Evolutionary conservation across 805 yeast genomes (phyloP).

Genomic region (Metschnikowia henanensis): DNA sequence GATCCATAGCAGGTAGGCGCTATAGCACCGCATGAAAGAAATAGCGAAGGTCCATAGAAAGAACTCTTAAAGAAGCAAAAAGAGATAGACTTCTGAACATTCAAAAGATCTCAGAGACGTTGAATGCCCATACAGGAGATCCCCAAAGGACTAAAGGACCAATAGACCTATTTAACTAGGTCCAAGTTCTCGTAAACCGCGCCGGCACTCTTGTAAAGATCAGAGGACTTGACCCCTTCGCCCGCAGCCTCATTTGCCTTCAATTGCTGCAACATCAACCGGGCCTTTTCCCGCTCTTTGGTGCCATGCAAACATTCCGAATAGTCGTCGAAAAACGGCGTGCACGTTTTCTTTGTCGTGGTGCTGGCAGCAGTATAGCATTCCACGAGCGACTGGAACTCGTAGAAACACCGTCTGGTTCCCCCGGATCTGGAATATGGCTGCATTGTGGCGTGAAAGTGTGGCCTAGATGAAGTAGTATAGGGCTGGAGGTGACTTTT

Average conservation of each 20-base stretch:
- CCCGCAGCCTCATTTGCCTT: conserved; percentile 43
- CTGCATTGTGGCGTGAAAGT: conserved; percentile 30
- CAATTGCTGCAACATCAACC: conserved; percentile 46
- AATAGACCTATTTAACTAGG: conserved; percentile 26
- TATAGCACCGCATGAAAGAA: too few relatives aligned
- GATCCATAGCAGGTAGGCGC: too few relatives aligned
- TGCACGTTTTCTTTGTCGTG: conserved; percentile 39
- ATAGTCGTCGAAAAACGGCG: conserved; percentile 46
- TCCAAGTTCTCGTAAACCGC: conserved; percentile 44
- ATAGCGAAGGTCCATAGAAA: too few relatives aligned
- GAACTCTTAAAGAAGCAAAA: too few relatives aligned
- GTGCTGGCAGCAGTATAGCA: conserved; percentile 48
- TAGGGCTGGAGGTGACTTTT: conserved; percentile 5
- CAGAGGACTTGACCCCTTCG: conserved; percentile 42
- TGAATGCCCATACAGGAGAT: too few relatives aligned
- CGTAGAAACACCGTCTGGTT: conserved; percentile 48
- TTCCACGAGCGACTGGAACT: conserved; percentile 44
- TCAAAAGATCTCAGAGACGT: too few relatives aligned
- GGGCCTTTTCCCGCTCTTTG: conserved; percentile 46
- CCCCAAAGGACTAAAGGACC: too few relatives aligned
- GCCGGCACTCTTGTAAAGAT: conserved; percentile 43
- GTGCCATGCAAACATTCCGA: conserved; percentile 47
- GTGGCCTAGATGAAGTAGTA: too few relatives aligned
- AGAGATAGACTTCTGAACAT: too few relatives aligned
- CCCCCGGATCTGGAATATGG: conserved; percentile 50